Evolutionary conservation across 352 stramenopile genomes (phyloP), one percentile per base, ranked within the genome.

Genomic region (Salisapilia sapeloensis): DNA sequence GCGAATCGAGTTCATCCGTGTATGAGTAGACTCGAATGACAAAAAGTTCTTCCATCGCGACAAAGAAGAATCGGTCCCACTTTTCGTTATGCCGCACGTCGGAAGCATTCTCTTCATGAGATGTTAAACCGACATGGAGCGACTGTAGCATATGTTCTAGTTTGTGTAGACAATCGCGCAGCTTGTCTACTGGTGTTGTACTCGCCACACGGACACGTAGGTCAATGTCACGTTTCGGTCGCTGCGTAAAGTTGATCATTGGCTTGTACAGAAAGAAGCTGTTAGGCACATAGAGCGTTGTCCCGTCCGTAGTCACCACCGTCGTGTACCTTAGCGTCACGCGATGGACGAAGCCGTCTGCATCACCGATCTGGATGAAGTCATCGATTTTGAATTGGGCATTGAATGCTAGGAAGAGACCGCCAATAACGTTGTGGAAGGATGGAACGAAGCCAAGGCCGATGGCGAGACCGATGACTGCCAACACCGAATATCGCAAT

Each of bases 241-340:
- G 69, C 37, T 89, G 70, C 28, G 72, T 79, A 38, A 72, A 91
- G 38, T 91, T 91, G 20, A 91, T 63, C 76, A 91, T 87, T 16
- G 71, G 76, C 31, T 86, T 86, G 62, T 85, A 91, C n/a, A 91
- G 46, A 35, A 91, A 91, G 41, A 85, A 89, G 38, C 72, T 89
- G 49, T 90, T 90, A 17, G 71, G 71, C 14, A 91, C 58, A 39
- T 74, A 89, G 12, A 85, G 48, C 26, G 74, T 80, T 20, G 76
- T 87, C 23, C 67, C 66, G 18, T 86, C 72, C 12, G 72, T 52
- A n/a, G 62, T 85, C 46, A 87, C 53, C 15, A 91, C 40, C 6
- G 70, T 84, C 30, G 76, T 91, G 50, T 86, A 91, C 2, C 76
- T 64, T 27, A 91, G 54, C 37, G 70, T 80, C 4, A 89, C 66